Conservation (phyloP, 805 yeast species). For the Starmerella asiatica region DNA sequence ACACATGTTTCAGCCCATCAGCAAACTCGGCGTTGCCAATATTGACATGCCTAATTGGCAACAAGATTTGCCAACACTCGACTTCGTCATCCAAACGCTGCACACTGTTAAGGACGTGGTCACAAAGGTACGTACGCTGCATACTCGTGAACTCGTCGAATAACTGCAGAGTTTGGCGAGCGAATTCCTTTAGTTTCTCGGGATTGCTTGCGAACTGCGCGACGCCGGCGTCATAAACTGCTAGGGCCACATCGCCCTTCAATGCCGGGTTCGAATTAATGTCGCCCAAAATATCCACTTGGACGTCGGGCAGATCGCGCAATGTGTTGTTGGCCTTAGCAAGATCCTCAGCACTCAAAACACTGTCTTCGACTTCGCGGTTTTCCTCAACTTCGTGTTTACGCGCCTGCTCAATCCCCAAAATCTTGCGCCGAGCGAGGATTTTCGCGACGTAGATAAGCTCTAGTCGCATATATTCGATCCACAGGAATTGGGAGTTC, state of each 20-base stretch:
- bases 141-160: constrained; percentile 58
- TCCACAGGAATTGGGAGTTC: constrained; percentile 61
- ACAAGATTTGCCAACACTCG: constrained; percentile 43
- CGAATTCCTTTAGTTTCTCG: constrained; percentile 30
- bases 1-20: constrained; percentile 49
- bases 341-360: constrained; percentile 32
- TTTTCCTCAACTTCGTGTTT: constrained; percentile 31
- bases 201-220: constrained; percentile 30
- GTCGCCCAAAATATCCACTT: constrained; percentile 69
- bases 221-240: constrained; percentile 56
- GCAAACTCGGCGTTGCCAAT: constrained; percentile 36
- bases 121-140: constrained; percentile 52
- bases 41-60: constrained; percentile 48
- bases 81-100: constrained; percentile 29
- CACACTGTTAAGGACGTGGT: constrained; percentile 48
- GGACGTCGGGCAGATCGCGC: constrained; percentile 71
- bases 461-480: constrained; percentile 78
- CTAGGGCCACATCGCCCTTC: constrained; percentile 56
- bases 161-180: constrained; percentile 38
- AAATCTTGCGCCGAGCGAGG: constrained; percentile 65
- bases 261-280: constrained; percentile 73
- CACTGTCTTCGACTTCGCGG: constrained; percentile 35
- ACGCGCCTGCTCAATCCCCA: constrained; percentile 48
- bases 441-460: constrained; percentile 72
- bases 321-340: constrained; percentile 44